Base-by-base conservation (phyloP, 768 basidiomycete genomes). In the Rhodotorula taiwanensis region DNA sequence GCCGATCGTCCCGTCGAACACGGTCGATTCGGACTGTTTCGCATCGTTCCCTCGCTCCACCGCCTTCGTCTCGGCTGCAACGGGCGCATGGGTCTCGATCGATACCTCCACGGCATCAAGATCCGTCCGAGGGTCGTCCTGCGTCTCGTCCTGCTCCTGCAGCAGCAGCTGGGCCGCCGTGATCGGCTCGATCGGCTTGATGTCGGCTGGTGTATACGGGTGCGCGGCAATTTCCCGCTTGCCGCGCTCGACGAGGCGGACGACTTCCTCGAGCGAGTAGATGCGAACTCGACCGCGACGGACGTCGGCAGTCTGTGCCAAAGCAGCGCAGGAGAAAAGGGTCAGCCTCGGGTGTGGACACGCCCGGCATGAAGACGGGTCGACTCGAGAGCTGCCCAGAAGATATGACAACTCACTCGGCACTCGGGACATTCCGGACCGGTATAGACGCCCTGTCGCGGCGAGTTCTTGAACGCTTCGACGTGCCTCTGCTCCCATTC, bases 391-490 rank as follows among this genome's bases (percentile, higher is more conserved):
- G n/a, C n/a, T n/a, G n/a, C n/a, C n/a, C n/a, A n/a, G n/a, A n/a
- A n/a, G n/a, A n/a, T n/a, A n/a, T n/a, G n/a, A n/a, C n/a, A n/a
- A n/a, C n/a, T n/a, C n/a, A n/a, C n/a, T 11, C 64, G 25, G 36
- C 64, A 66, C 39, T 60, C 58, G 10, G 64, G 64, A 34, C 64
- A 66, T 18, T 66, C 64, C 30, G 64, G 25, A 0, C 64, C 64
- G 7, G 11, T 28, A 45, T 66, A 66, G 3, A 30, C 44, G 4
- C 64, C 64, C 9, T 41, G 34, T 18, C 41, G 27, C 3, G 59
- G 34, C 4, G 50, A 45, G 21, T 42, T 42, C 50, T 52, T 52
- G 48, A 53, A 66, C 14, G 55, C 55, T 20, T 66, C 64, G 23
- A 57, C 23, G 25, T 52, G 50, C 4, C 47, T 16, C 9, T 20